Percentiles rank a stretch among this genome's conserved stretches.
Conservation (phyloP, 2,329 filamentous ascomycete genomes). For the Colletotrichum theobromicola region DNA sequence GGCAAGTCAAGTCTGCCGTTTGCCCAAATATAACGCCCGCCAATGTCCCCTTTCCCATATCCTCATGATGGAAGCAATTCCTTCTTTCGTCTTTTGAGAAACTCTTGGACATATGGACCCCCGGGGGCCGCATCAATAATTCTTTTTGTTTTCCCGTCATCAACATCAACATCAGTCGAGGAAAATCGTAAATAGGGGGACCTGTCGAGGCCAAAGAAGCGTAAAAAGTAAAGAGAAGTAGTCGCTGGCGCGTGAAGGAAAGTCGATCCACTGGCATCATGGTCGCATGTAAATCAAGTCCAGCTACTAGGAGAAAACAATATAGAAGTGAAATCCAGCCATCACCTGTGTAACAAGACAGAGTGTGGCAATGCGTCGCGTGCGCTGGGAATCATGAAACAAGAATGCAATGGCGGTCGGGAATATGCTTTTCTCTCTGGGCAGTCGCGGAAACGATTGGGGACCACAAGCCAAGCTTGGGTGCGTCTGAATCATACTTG, state of each 20-base stretch:
- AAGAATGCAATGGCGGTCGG: constrained; percentile 15
- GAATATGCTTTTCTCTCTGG: constrained; percentile 10
- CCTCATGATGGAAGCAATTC: constrained; percentile 17
- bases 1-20: background rate
- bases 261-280: constrained; percentile 20
- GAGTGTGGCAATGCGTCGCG: constrained; percentile 11
- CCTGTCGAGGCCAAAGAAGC: constrained; percentile 1
- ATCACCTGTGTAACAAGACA: constrained; percentile 7
- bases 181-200: constrained; percentile 4
- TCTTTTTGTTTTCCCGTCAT: constrained; percentile 17
- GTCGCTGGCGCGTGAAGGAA: constrained; percentile 8
- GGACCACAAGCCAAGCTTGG: background rate
- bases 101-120: constrained; percentile 6
- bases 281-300: constrained; percentile 16
- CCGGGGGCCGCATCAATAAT: constrained; percentile 13
- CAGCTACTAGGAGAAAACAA: constrained; percentile 21
- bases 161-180: constrained; percentile 10
- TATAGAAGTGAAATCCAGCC: constrained; percentile 14
- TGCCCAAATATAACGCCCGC: constrained; percentile 10
- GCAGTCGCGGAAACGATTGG: background rate
- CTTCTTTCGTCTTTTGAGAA: constrained; percentile 19
- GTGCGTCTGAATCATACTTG: constrained; percentile 40
- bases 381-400: constrained; percentile 23
- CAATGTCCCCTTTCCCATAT: constrained; percentile 7
- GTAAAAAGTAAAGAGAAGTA: background rate